These are phyloP conservation scores for Penicillium goetzii DNA, from an alignment of 495 filamentous ascomycete species.

Conservation along the genomic window DNA sequence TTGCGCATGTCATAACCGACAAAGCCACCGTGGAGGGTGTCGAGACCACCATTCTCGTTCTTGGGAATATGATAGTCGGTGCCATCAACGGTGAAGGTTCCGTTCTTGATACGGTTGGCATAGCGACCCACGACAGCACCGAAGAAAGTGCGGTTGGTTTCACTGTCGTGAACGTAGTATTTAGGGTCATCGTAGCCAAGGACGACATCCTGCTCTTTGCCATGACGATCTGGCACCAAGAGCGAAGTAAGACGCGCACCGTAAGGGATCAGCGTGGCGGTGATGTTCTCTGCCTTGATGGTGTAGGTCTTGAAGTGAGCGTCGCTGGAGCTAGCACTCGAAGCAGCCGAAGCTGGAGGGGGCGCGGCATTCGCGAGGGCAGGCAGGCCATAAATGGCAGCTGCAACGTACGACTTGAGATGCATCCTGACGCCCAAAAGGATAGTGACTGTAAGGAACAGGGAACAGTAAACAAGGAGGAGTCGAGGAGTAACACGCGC, in stretches of 20 bases:
- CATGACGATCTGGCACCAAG: constrained; percentile 71
- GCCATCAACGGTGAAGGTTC: constrained; percentile 73
- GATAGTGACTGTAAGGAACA: constrained; percentile 37
- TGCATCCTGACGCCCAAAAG: constrained; percentile 47
- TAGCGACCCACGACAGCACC: constrained; percentile 80
- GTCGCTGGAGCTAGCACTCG: constrained; percentile 10
- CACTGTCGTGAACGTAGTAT: constrained; percentile 66
- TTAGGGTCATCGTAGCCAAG: constrained; percentile 79
- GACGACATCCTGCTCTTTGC: constrained; percentile 67
- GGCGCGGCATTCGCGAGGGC: constrained; percentile 32
- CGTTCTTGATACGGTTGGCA: constrained; percentile 87
- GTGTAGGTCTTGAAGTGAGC: constrained; percentile 65
- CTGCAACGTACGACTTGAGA: constrained; percentile 41
- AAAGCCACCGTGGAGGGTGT: constrained; percentile 82
- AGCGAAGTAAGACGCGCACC: constrained; percentile 78
- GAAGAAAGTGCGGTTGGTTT: constrained; percentile 72
- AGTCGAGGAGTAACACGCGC: constrained; percentile 38
- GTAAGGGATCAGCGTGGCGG: constrained; percentile 75
- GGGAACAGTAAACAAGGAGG: constrained; percentile 34
- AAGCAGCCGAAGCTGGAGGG: constrained; percentile 19
- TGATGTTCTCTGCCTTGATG: constrained; percentile 72
- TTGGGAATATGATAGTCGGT: constrained; percentile 62
- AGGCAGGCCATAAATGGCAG: constrained; percentile 43
- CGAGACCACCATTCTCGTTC: constrained; percentile 71
- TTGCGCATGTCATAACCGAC: constrained; percentile 83